Conservation (phyloP, 2,329 filamentous ascomycete genomes). For the Aspergillus ochraceoroseus region DNA sequence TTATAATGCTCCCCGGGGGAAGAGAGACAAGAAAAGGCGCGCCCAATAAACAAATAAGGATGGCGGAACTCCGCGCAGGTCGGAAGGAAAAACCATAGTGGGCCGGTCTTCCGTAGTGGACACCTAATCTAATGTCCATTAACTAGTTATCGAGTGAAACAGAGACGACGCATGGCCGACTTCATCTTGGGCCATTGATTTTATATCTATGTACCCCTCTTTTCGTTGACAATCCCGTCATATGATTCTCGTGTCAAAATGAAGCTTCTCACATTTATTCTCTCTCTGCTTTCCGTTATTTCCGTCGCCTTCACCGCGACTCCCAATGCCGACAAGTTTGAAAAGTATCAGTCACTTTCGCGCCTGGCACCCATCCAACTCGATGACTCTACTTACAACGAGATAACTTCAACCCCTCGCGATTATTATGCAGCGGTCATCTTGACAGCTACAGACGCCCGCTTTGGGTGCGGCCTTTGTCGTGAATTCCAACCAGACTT, state of each 20-base stretch:
- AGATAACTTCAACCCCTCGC: slow-evolving; percentile 69
- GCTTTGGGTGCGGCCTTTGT: slow-evolving; percentile 82
- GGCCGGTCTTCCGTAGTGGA: slow-evolving; percentile 10
- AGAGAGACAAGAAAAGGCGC: too few relatives aligned
- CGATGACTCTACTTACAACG: slow-evolving; percentile 67
- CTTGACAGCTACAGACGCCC: slow-evolving; percentile 75
- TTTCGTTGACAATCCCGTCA: neutral
- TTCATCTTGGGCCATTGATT: slow-evolving; percentile 6
- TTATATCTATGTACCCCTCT: neutral
- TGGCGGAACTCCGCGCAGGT: neutral
- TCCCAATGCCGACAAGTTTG: slow-evolving; percentile 63
- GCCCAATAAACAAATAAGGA: too few relatives aligned
- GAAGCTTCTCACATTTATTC: slow-evolving; percentile 30
- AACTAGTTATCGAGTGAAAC: too few relatives aligned
- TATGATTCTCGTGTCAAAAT: slow-evolving; percentile 26
- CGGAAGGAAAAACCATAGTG: slow-evolving; percentile 4
- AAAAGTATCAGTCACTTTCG: slow-evolving; percentile 64
- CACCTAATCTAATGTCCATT: too few relatives aligned
- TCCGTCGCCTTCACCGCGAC: slow-evolving; percentile 42
- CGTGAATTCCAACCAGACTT: slow-evolving; percentile 91
- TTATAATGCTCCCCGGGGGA: too few relatives aligned
- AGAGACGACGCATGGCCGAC: slow-evolving; percentile 1
- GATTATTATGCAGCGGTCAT: slow-evolving; percentile 81
- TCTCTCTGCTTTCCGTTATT: slow-evolving; percentile 40
- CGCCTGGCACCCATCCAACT: slow-evolving; percentile 69